Evolutionary conservation across 441 rosid genomes (phyloP).

Genomic region (Populus trichocarpa): DNA sequence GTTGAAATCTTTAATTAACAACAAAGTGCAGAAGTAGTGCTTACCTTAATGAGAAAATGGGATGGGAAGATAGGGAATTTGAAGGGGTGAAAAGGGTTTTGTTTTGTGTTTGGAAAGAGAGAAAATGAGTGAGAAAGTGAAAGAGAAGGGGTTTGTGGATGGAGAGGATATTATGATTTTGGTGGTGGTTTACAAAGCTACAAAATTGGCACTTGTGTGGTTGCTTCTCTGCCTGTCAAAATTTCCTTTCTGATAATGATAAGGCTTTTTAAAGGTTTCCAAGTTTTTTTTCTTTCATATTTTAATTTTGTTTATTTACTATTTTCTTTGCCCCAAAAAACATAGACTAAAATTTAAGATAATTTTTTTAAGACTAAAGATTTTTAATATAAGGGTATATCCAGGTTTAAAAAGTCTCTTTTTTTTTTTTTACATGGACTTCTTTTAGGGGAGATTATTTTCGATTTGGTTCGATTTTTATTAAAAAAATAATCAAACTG

Average conservation of each 20-base stretch:
- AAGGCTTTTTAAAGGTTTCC: slow-evolving; percentile 9
- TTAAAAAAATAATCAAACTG: no score
- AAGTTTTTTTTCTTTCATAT: no score
- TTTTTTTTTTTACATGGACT: no score
- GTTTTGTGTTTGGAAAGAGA: not conserved
- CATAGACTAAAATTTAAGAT: not conserved
- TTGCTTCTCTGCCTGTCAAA: slow-evolving; percentile 11
- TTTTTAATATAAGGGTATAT: no score
- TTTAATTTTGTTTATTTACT: no score
- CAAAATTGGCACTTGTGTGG: slow-evolving; percentile 13
- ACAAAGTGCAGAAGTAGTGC: not conserved
- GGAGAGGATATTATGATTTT: not conserved
- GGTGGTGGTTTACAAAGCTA: not conserved
- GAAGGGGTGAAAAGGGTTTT: not conserved
- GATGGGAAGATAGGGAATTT: not conserved
- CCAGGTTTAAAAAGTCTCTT: not conserved
- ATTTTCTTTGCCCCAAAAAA: not conserved
- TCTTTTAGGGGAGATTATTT: no score
- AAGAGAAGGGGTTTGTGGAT: not conserved
- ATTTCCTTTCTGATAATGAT: slow-evolving; percentile 2
- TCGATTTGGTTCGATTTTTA: no score
- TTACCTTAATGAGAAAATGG: not conserved
- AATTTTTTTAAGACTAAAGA: no score
- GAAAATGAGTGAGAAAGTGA: not conserved
- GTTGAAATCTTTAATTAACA: not conserved